Conservation (phyloP, 768 basidiomycete genomes). For the Mrakia gelida region DNA sequence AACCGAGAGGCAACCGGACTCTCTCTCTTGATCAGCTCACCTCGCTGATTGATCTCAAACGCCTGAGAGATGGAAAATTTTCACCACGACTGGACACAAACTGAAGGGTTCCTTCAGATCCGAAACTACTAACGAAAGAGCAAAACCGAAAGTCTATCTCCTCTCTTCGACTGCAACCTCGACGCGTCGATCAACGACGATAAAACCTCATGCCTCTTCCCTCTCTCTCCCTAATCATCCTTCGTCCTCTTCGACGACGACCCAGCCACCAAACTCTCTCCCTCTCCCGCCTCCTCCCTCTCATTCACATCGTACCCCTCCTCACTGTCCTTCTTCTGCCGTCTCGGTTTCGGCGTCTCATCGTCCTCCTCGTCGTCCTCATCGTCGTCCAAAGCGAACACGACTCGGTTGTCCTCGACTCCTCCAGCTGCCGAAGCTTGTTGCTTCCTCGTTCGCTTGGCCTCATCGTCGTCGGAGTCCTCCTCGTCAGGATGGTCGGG, state of each 20-base stretch:
- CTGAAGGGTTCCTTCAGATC: no score
- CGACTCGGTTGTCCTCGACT: constrained; percentile 62
- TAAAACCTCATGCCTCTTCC: not conserved
- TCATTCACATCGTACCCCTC: not conserved
- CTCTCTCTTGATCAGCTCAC: no score
- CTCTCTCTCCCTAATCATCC: not conserved
- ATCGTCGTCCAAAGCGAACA: constrained; percentile 88
- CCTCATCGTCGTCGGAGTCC: constrained; percentile 9
- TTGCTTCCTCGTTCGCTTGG: not conserved
- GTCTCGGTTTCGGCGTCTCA: not conserved
- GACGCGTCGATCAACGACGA: not conserved
- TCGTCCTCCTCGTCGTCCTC: constrained; percentile 50
- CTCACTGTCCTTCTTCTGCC: not conserved
- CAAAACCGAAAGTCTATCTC: no score
- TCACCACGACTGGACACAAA: no score
- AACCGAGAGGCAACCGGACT: no score
- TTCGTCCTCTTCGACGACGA: not conserved
- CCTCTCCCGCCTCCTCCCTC: constrained; percentile 13
- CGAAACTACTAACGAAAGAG: no score
- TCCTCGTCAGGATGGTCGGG: constrained; percentile 29
- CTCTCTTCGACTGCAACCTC: not conserved
- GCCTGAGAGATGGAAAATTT: no score
- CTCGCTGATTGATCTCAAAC: no score
- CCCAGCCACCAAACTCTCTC: constrained; percentile 1
- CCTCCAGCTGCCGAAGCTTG: not conserved